Conservation (phyloP, 225 moss, liverwort and hornwort genomes). For the Marchantia paleacea region DNA sequence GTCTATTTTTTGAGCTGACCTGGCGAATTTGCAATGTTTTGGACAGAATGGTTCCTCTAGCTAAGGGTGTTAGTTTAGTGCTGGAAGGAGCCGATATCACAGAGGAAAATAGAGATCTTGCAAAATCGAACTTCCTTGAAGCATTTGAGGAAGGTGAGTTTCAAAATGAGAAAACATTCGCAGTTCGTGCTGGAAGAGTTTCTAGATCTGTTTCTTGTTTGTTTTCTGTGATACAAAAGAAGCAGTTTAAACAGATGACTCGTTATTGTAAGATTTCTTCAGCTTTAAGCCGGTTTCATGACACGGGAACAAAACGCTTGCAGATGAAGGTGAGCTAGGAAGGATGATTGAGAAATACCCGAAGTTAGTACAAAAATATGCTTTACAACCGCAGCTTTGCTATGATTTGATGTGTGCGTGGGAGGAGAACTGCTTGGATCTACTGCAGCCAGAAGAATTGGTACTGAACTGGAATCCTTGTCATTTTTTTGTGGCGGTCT, state of each 20-base stretch:
- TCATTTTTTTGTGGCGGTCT: neutral
- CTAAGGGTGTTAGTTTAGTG: slow-evolving; percentile 60
- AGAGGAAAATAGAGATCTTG: slow-evolving; percentile 58
- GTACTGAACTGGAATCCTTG: slow-evolving; percentile 30
- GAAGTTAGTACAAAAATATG: slow-evolving; percentile 87
- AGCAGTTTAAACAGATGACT: too few relatives aligned
- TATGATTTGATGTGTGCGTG: slow-evolving; percentile 87
- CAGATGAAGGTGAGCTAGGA: slow-evolving; percentile 89
- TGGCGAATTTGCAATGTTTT: slow-evolving; percentile 8
- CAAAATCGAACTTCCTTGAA: slow-evolving; percentile 63
- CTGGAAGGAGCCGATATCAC: slow-evolving; percentile 86
- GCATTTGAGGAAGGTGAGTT: slow-evolving; percentile 87
- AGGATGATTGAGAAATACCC: slow-evolving; percentile 89
- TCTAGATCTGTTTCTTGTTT: neutral
- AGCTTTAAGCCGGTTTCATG: neutral
- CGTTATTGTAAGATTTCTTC: too few relatives aligned
- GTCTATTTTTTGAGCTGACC: slow-evolving; percentile 3
- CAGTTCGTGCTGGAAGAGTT: neutral
- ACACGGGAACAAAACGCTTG: neutral
- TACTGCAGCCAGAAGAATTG: slow-evolving; percentile 78
- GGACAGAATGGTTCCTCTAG: slow-evolving; percentile 62
- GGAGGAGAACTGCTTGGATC: slow-evolving; percentile 93
- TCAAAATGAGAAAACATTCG: too few relatives aligned
- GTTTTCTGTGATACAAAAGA: too few relatives aligned
- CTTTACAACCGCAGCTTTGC: slow-evolving; percentile 79